Percentiles rank a stretch among this genome's conserved stretches.
Evolutionary conservation across 2,329 filamentous ascomycete genomes (phyloP).

Genomic region (Colletotrichum neosansevieriae): DNA sequence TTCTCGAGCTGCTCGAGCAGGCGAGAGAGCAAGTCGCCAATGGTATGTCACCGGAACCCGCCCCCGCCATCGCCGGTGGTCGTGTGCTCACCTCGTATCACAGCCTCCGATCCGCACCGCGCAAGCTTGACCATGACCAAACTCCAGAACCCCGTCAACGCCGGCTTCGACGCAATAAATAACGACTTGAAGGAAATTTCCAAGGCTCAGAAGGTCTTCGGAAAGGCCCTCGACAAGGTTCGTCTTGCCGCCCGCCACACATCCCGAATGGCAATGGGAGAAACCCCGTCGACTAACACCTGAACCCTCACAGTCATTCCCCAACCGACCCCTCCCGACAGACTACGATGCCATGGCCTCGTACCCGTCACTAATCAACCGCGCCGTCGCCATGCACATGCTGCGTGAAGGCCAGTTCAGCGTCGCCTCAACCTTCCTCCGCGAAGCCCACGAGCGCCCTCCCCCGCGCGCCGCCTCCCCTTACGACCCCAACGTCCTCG

Average conservation of each 20-base stretch:
- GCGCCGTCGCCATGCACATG: slow-evolving; percentile 93
- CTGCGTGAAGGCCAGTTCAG: slow-evolving; percentile 93
- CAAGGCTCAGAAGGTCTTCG: slow-evolving; percentile 84
- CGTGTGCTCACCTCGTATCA: slow-evolving; percentile 29
- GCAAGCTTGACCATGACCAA: slow-evolving; percentile 82
- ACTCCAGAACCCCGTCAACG: slow-evolving; percentile 87
- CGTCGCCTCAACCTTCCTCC: slow-evolving; percentile 86
- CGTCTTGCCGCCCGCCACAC: slow-evolving; percentile 34
- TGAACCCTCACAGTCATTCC: slow-evolving; percentile 48
- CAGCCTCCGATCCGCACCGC: slow-evolving; percentile 72
- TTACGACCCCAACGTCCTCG: slow-evolving; percentile 30
- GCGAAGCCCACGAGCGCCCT: slow-evolving; percentile 69
- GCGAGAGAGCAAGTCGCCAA: slow-evolving; percentile 80
- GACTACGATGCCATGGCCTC: slow-evolving; percentile 84
- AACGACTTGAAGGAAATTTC: slow-evolving; percentile 86
- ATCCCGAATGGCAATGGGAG: no score
- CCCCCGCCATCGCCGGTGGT: slow-evolving; percentile 23
- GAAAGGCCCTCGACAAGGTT: slow-evolving; percentile 87
- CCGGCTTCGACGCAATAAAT: slow-evolving; percentile 83
- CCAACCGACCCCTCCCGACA: slow-evolving; percentile 74
- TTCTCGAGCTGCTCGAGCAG: slow-evolving; percentile 80
- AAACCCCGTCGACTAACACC: slow-evolving; percentile 35
- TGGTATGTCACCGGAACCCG: slow-evolving; percentile 61
- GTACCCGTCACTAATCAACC: slow-evolving; percentile 84
- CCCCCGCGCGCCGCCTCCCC: slow-evolving; percentile 37